phyloP scores from a whole-genome alignment of 768 basidiomycete genomes.

The Hemileccinum rubropunctum region DNA sequence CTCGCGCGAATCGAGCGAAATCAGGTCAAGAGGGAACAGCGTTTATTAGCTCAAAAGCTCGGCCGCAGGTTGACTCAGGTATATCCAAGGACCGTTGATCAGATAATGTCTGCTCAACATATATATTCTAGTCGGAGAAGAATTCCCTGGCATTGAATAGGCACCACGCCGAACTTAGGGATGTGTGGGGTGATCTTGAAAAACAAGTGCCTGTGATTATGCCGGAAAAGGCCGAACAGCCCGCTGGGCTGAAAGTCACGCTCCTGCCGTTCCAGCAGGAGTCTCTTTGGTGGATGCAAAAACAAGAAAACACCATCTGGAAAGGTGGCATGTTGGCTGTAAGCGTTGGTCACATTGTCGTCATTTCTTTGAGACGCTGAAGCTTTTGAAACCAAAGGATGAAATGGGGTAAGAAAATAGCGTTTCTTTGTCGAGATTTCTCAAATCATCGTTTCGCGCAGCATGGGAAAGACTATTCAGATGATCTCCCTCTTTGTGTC shows the following conservation, averaged over 20 bases:
- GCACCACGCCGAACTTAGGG: constrained; percentile 76
- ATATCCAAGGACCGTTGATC: constrained; percentile 25
- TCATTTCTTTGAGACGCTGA: constrained; percentile 11
- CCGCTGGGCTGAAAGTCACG: constrained; percentile 75
- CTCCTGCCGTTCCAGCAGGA: constrained; percentile 95
- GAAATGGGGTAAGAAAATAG: constrained; percentile 76
- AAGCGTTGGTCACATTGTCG: constrained; percentile 27
- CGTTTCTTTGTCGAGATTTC: background rate
- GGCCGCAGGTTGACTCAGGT: constrained; percentile 77
- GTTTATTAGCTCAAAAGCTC: constrained; percentile 48
- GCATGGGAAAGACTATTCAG: constrained; percentile 96
- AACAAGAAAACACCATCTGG: constrained; percentile 88
- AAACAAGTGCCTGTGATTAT: constrained; percentile 54
- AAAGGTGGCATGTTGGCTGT: constrained; percentile 90
- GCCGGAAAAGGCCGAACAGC: constrained; percentile 75
- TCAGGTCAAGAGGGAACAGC: constrained; percentile 46
- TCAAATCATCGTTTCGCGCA: constrained; percentile 27
- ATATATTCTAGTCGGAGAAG: constrained; percentile 62
- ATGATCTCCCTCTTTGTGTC: constrained; percentile 87
- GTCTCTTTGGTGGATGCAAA: constrained; percentile 92
- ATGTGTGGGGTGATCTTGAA: constrained; percentile 88
- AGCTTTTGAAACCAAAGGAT: constrained; percentile 44
- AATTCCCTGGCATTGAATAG: constrained; percentile 57
- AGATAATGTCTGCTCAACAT: constrained; percentile 3
- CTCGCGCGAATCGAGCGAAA: constrained; percentile 21